Evolutionary conservation across 805 yeast species (phyloP), one percentile per base, ranked within the genome.

Genomic region (Yamadazyma kitorensis): DNA sequence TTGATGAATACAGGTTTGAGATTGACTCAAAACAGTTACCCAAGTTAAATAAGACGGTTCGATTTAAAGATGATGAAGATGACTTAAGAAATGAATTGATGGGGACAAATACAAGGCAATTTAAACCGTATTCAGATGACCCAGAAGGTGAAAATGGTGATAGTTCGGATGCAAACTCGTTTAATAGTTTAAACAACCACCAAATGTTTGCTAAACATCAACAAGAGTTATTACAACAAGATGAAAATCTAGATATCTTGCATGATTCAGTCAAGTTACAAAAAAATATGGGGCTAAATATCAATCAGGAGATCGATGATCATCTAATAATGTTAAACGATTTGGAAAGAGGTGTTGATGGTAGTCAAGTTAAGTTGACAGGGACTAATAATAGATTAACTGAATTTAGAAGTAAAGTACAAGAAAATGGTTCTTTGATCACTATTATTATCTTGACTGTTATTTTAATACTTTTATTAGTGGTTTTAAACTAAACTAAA

Each of bases 141-240:
- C 36, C 35, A 2, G 43, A 39, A 11, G 38, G 29, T 11, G 24
- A 25, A 4, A 46, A 37, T 17, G 19, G 6, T 8, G 17, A 19
- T 19, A n/a, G 15, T 5, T 34, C 49, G 2, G 51, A 45, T 23
- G 31, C 43, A 0, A 45, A 46, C 31, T 54, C 62, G 5, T 44
- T 56, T 15, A 61, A 54, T 37, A 47, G 50, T 24, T 45, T 46
- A 17, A 45, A 59, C 21, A 64, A 64, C 43, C 69, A 59, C 25
- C 70, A 62, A 40, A 32, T 68, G 30, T 68, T 61, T 51, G 70
- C 70, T 6, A 59, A 51, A 38, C 71, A 67, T 41, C 70, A 65
- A 38, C 72, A 68, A 44, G 59, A 54, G 28, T 30, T 68, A 12
- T 40, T 65, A 24, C 54, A 51, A 25, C 73, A 68, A 44, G 71